Evolutionary conservation across 2,329 filamentous ascomycete genomes (phyloP).

Genomic region (Paecilomyces sp.): DNA sequence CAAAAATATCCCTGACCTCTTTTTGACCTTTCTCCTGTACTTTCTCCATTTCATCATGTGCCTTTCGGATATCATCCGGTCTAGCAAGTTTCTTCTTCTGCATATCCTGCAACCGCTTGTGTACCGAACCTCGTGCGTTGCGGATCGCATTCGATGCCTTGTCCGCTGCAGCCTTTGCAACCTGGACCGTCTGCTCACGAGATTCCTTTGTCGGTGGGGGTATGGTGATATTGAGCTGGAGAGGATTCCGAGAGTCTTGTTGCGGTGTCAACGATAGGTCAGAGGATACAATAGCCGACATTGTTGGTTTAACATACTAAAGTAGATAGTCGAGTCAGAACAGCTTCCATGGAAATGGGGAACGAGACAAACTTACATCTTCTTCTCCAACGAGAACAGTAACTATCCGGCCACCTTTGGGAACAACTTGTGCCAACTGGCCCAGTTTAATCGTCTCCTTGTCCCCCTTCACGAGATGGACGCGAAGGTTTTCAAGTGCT

Average conservation of each 20-base stretch:
- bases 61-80: conserved; percentile 40
- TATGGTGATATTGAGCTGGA: conserved; percentile 39
- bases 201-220: conserved; percentile 43
- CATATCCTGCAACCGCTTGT: conserved; percentile 39
- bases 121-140: conserved; percentile 35
- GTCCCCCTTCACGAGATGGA: conserved; percentile 48
- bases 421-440: conserved; percentile 61
- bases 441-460: conserved; percentile 49
- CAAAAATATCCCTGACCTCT: conserved; percentile 39
- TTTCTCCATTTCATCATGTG: conserved; percentile 42
- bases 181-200: conserved; percentile 31
- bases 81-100: conserved; percentile 36
- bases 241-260: conserved; percentile 34
- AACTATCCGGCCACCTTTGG: conserved; percentile 54
- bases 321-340: neutral
- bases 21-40: conserved; percentile 39
- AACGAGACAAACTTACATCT: conserved; percentile 41
- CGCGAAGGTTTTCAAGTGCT: conserved; percentile 53
- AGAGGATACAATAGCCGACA: conserved; percentile 35
- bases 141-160: conserved; percentile 32
- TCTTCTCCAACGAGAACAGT: conserved; percentile 59
- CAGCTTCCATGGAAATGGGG: neutral
- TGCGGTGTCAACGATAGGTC: conserved; percentile 38
- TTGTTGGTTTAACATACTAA: conserved; percentile 40
- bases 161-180: conserved; percentile 37